Conservation (phyloP, 495 filamentous ascomycete species). For the Tuber indicum region DNA sequence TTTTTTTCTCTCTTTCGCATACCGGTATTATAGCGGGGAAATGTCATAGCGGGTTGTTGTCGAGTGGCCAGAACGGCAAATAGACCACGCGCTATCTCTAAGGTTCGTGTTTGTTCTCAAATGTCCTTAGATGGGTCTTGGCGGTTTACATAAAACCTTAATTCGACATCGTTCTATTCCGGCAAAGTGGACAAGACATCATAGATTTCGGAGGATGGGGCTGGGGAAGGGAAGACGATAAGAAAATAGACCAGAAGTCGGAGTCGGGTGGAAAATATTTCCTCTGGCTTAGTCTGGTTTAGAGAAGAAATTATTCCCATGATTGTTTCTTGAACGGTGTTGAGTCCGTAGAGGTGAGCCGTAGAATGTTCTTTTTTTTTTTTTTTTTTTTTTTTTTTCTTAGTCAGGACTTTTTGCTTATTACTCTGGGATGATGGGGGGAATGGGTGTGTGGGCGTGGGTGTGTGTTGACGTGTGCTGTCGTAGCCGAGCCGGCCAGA, state of each 20-base stretch:
- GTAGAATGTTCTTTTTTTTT: neutral
- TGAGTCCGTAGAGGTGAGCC: neutral
- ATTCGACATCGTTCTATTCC: conserved; percentile 38
- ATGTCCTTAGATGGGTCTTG: conserved; percentile 28
- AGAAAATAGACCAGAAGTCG: conserved; percentile 12
- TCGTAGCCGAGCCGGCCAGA: conserved; percentile 35
- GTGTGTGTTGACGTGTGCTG: conserved; percentile 36
- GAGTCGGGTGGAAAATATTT: neutral
- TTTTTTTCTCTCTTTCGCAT: neutral
- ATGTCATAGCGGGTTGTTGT: neutral
- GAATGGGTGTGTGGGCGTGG: neutral
- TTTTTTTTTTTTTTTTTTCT: neutral
- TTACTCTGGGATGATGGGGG: conserved; percentile 1
- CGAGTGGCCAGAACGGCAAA: neutral
- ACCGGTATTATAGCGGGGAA: neutral
- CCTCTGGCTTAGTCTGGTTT: neutral
- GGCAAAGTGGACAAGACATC: conserved; percentile 15
- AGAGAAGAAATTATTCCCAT: neutral
- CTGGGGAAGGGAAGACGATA: neutral
- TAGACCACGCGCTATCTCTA: neutral
- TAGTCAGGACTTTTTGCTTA: conserved; percentile 3
- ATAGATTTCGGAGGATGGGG: neutral
- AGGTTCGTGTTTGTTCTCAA: neutral
- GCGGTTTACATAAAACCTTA: conserved; percentile 34
- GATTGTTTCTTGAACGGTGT: neutral